A percentile compares a stretch with the other conserved stretches of the same genome.
These are phyloP conservation scores for Amanita rubescens DNA, from an alignment of 768 basidiomycete genomes.

Conservation along the genomic window DNA sequence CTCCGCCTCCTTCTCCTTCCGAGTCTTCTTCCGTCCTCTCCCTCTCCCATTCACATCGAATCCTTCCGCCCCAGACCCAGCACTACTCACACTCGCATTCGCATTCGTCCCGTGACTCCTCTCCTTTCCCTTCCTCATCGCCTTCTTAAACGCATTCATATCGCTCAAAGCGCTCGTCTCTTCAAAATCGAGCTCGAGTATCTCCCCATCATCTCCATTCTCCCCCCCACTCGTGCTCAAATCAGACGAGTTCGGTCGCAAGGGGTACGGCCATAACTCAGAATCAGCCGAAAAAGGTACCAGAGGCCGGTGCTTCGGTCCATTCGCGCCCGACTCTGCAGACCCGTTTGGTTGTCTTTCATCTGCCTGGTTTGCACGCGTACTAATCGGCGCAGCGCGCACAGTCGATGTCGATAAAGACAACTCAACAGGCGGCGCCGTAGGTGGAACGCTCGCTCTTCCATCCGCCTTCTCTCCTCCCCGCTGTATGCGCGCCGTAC, in stretches of 20 bases:
- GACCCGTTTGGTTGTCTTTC: neutral
- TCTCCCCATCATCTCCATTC: constrained; percentile 34
- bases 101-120: neutral
- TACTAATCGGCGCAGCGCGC: neutral
- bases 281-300: constrained; percentile 59
- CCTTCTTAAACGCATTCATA: constrained; percentile 45
- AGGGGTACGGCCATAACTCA: constrained; percentile 67
- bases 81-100: neutral
- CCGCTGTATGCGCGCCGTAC: neutral
- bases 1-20: constrained; percentile 18
- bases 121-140: constrained; percentile 14
- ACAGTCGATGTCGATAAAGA: constrained; percentile 6
- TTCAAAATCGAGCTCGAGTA: constrained; percentile 69
- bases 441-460: constrained; percentile 2
- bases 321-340: neutral
- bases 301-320: constrained; percentile 30
- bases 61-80: constrained; percentile 17
- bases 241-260: constrained; percentile 23
- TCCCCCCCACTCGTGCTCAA: constrained; percentile 7
- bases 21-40: constrained; percentile 18
- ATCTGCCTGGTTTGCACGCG: neutral
- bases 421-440: constrained; percentile 1
- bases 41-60: constrained; percentile 11
- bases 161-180: constrained; percentile 71
- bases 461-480: neutral